These are phyloP conservation scores for Penicillium psychrosexuale DNA, from an alignment of 2,329 filamentous ascomycete species.

Conservation along the genomic window DNA sequence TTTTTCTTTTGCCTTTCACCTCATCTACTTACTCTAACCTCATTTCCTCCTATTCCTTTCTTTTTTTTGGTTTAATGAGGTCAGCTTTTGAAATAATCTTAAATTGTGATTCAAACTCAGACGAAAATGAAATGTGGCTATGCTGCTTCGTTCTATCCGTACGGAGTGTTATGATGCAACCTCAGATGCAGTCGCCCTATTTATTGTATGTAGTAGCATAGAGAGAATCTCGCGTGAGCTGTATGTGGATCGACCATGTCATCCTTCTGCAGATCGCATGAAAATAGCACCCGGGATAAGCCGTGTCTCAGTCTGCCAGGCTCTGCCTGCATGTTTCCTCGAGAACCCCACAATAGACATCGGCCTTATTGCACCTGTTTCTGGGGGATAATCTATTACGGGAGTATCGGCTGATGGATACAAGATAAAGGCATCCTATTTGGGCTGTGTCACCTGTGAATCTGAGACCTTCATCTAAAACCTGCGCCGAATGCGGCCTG, in stretches of 20 bases:
- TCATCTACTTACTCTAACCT: not conserved
- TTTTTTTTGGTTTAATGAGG: not conserved
- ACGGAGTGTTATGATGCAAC: slow-evolving; percentile 12
- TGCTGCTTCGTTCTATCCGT: not conserved
- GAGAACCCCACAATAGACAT: slow-evolving; percentile 3
- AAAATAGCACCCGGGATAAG: slow-evolving; percentile 7
- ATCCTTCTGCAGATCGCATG: not conserved
- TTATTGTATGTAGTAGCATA: not conserved
- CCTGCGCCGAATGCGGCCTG: slow-evolving; percentile 11
- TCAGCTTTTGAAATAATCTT: not conserved
- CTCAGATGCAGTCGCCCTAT: slow-evolving; percentile 7
- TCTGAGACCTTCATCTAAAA: slow-evolving; percentile 24
- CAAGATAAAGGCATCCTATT: not conserved
- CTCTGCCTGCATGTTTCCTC: not conserved
- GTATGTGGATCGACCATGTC: slow-evolving; percentile 3
- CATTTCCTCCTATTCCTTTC: not conserved
- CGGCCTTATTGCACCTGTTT: slow-evolving; percentile 7
- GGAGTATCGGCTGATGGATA: not conserved
- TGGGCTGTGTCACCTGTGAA: slow-evolving; percentile 4
- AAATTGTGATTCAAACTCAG: not conserved
- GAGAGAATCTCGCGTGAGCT: not conserved
- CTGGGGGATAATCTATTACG: not conserved
- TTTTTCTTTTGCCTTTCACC: slow-evolving; percentile 12
- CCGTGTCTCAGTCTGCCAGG: slow-evolving; percentile 17
- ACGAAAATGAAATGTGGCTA: not conserved